Base-by-base conservation (phyloP, 768 basidiomycete species). In the Lactarius quietus region DNA sequence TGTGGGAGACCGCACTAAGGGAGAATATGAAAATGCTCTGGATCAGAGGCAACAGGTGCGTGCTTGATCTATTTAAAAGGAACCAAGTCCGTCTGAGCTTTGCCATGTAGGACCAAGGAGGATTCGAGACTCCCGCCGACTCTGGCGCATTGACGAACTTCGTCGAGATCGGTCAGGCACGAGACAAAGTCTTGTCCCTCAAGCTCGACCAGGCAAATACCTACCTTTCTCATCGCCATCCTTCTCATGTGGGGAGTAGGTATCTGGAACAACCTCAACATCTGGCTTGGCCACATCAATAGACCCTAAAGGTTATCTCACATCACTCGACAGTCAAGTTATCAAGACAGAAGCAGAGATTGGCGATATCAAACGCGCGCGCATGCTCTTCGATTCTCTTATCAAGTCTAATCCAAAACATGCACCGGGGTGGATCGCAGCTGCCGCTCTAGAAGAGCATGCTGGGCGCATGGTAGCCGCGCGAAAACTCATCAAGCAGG, bases 301-400 rank as follows among this genome's bases (percentile, higher is more conserved):
- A 39, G 97, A 99, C 72, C 95, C 97, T 1, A 94, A 95, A 76
- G 96, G 96, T n/a, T 99, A 98, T 76, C 86, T 99, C 59, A 98
- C 96, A 0, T 95, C 93, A 15, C 84, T 98, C 61, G 90, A 98
- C 70, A 93, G 88, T 66, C 92, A 95, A 56, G 80, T 89, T n/a
- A 78, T 95, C 65, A 98, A 98, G 74, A 89, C 89, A 1, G 33
- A 33, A 8, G 33, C 95, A 3, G 96, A 98, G 78, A 99, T 99
- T 71, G 96, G 95, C 33, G 97, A 98, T 75, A 98, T 98, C 75
- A 99, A 99, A 74, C 89, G 95, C 51, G 97, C 33, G 33, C 84
- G 97, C 29, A 94, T 95, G 84, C 83, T 99, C 9, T 93, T 99
- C 66, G 95, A 98, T 71, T 96, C 94, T 0, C 84, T 99, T 10